phyloP scores from a whole-genome alignment of 306 rosid genomes.

The Acacia crassicarpa region DNA sequence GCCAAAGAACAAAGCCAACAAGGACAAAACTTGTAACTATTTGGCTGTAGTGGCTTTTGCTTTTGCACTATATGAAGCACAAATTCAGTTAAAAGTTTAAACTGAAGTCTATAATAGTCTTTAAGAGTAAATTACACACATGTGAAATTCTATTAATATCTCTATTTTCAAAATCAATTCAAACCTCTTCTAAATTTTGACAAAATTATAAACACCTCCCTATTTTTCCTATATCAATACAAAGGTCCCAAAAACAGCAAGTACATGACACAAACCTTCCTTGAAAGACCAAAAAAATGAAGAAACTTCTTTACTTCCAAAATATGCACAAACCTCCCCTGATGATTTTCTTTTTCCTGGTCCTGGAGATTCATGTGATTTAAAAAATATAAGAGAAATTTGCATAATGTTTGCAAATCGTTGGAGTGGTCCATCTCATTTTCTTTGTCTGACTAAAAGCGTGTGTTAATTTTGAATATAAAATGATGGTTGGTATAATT shows the following conservation, averaged over 20 bases:
- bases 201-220: not conserved
- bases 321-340: not conserved
- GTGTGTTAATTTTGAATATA: not conserved
- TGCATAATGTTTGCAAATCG: not conserved
- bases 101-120: not conserved
- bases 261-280: not conserved
- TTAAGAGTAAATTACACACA: not conserved
- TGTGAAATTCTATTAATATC: not conserved
- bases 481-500: not conserved
- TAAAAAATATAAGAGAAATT: not conserved
- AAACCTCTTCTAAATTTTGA: not conserved
- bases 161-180: not conserved
- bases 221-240: not conserved
- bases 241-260: not conserved
- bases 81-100: not conserved
- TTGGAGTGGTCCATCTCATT: not conserved
- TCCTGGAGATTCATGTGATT: not conserved
- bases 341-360: not conserved
- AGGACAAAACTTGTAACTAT: not conserved
- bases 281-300: not conserved
- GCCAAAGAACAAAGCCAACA: not conserved
- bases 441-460: not conserved
- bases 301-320: not conserved
- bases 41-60: not conserved
- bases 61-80: not conserved